These are phyloP conservation scores for Pestalotiopsis sp. DNA, from an alignment of 2,329 filamentous ascomycete species.

Conservation along the genomic window DNA sequence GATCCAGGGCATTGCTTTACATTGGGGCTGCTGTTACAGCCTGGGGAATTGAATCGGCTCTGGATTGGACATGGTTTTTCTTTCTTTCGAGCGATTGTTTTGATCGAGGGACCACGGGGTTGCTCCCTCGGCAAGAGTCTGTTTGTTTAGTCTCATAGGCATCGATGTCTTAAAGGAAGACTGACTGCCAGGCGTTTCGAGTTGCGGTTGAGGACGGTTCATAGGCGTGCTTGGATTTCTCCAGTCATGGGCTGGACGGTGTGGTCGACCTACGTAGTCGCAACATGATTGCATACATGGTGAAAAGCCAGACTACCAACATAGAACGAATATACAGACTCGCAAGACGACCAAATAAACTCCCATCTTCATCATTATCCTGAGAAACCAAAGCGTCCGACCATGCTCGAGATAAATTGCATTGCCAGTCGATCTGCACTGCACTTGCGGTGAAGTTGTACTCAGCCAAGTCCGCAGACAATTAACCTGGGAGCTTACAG, in stretches of 20 bases:
- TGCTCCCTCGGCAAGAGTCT: not conserved
- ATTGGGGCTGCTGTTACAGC: not conserved
- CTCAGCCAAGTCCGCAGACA: too few relatives aligned
- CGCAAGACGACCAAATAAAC: not conserved
- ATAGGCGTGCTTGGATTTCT: not conserved
- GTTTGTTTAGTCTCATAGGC: not conserved
- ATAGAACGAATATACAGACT: slow-evolving; percentile 11
- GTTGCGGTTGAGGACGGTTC: not conserved
- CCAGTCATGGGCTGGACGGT: not conserved
- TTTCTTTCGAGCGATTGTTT: not conserved
- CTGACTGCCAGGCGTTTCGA: slow-evolving; percentile 3
- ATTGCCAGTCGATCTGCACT: too few relatives aligned
- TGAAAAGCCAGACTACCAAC: not conserved
- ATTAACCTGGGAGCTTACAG: not conserved
- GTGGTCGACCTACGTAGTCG: not conserved
- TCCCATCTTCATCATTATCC: too few relatives aligned
- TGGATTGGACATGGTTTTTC: not conserved
- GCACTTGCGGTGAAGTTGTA: too few relatives aligned
- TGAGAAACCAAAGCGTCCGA: too few relatives aligned
- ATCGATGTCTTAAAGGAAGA: not conserved
- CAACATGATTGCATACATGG: not conserved
- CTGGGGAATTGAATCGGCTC: not conserved
- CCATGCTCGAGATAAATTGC: too few relatives aligned
- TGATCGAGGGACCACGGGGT: not conserved
- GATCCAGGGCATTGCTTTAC: not conserved